These are phyloP conservation scores for Verticillium dahliae DNA, from an alignment of 2,329 filamentous ascomycete genomes.

Conservation along the genomic window DNA sequence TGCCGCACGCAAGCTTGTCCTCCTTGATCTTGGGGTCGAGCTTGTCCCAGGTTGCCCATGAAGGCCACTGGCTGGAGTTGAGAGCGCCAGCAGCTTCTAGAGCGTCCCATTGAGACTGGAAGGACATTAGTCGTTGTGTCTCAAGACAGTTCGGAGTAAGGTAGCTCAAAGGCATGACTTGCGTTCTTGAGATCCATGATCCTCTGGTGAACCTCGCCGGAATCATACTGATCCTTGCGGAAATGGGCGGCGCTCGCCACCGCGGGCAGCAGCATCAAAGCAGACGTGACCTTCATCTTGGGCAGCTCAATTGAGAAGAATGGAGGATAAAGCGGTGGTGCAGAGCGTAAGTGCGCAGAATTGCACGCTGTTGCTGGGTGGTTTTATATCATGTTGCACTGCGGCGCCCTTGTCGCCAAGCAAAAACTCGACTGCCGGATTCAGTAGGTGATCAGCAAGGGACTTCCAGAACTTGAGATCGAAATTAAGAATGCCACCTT, in stretches of 20 bases:
- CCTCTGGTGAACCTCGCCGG: conserved; percentile 10
- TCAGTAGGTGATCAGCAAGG: not conserved
- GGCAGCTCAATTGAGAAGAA: not conserved
- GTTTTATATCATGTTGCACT: not conserved
- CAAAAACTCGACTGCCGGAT: not conserved
- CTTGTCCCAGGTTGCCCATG: conserved; percentile 9
- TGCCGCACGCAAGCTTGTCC: conserved; percentile 4
- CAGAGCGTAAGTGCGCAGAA: not conserved
- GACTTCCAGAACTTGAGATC: not conserved
- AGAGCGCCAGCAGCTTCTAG: conserved; percentile 12
- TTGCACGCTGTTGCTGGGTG: not conserved
- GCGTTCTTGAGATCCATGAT: conserved; percentile 10
- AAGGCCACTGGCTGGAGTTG: conserved; percentile 12
- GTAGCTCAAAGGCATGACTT: not conserved
- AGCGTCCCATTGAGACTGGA: conserved; percentile 11
- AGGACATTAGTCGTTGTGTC: not conserved
- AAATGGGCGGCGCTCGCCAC: conserved; percentile 8
- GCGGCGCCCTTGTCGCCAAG: not conserved
- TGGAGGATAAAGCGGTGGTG: not conserved
- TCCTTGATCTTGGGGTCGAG: conserved; percentile 8
- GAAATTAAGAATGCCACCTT: not conserved
- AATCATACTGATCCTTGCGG: conserved; percentile 8
- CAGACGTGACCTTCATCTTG: conserved; percentile 8
- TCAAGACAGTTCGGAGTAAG: not conserved
- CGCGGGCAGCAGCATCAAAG: conserved; percentile 6